phyloP scores from a whole-genome alignment of 768 basidiomycete genomes.

The Lyophyllum atratum region DNA sequence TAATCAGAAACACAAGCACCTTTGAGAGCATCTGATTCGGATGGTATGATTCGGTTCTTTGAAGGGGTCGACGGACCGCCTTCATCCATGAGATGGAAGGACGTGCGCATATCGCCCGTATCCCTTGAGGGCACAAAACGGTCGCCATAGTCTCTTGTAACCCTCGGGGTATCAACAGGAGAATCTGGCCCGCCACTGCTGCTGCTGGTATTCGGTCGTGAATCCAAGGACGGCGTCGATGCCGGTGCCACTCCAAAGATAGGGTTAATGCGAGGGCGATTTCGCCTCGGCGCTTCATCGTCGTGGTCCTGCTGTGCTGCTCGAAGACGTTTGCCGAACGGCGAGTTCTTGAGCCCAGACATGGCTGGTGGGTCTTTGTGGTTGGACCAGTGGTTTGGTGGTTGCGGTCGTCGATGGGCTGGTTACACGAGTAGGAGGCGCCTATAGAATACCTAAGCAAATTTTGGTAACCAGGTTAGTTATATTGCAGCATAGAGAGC shows the following conservation, averaged over 20 bases:
- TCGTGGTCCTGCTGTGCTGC: slow-evolving; percentile 66
- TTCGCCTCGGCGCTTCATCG: slow-evolving; percentile 53
- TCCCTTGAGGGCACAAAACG: slow-evolving; percentile 74
- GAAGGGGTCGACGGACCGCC: slow-evolving; percentile 59
- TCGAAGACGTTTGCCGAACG: slow-evolving; percentile 81
- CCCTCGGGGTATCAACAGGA: slow-evolving; percentile 37
- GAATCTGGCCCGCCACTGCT: slow-evolving; percentile 48
- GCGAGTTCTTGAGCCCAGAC: slow-evolving; percentile 83
- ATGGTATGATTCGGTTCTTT: slow-evolving; percentile 64
- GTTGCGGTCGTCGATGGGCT: background rate
- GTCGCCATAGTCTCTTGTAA: slow-evolving; percentile 52
- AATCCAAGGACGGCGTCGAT: slow-evolving; percentile 59
- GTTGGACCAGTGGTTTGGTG: background rate
- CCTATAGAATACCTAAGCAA: background rate
- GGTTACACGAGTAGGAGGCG: background rate
- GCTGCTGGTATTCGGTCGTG: slow-evolving; percentile 54
- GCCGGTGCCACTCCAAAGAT: slow-evolving; percentile 50
- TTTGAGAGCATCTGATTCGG: slow-evolving; percentile 76
- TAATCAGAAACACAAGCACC: slow-evolving; percentile 37
- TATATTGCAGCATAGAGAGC: slow-evolving; percentile 1
- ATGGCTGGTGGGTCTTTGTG: slow-evolving; percentile 32
- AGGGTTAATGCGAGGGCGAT: slow-evolving; percentile 51
- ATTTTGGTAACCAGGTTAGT: background rate
- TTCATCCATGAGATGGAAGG: slow-evolving; percentile 66
- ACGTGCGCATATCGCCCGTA: slow-evolving; percentile 62